These are phyloP conservation scores for Scheffersomyces stambukii DNA, from an alignment of 1,139 yeast species.

Conservation along the genomic window DNA sequence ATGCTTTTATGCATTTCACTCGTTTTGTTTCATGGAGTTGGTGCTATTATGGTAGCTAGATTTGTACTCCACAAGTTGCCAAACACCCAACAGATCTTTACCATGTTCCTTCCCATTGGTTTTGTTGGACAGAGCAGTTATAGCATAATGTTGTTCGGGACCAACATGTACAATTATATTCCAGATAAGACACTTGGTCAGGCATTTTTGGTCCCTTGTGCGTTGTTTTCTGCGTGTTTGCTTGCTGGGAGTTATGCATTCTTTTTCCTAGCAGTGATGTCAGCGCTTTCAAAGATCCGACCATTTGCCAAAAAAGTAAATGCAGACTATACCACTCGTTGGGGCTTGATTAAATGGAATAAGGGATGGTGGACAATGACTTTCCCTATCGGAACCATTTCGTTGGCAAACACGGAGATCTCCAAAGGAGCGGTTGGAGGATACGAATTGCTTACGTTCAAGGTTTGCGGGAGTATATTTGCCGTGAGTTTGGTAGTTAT, in stretches of 20 bases:
- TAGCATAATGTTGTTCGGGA: constrained; percentile 58
- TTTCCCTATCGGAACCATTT: constrained; percentile 85
- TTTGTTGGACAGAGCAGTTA: constrained; percentile 74
- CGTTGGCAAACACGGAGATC: constrained; percentile 53
- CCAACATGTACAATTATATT: constrained; percentile 22
- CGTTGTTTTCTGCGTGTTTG: constrained; percentile 41
- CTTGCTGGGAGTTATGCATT: constrained; percentile 60
- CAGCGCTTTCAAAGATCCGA: constrained; percentile 33
- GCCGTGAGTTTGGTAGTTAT: constrained; percentile 33
- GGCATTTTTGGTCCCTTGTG: constrained; percentile 12
- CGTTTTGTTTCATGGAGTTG: constrained; percentile 9
- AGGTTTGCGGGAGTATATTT: constrained; percentile 58
- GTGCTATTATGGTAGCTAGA: constrained; percentile 8
- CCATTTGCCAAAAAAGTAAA: constrained; percentile 27
- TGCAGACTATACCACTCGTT: constrained; percentile 14
- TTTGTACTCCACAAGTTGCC: constrained; percentile 9
- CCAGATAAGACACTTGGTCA: constrained; percentile 8
- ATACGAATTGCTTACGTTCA: constrained; percentile 36
- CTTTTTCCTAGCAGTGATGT: constrained; percentile 48
- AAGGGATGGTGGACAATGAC: constrained; percentile 82
- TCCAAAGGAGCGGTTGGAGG: constrained; percentile 29
- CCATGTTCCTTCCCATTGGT: constrained; percentile 25
- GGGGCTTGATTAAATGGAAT: constrained; percentile 42
- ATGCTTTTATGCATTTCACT: constrained; percentile 8
- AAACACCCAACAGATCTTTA: constrained; percentile 9